Conservation (phyloP, 768 basidiomycete species). For the Austroboletus festivus region DNA sequence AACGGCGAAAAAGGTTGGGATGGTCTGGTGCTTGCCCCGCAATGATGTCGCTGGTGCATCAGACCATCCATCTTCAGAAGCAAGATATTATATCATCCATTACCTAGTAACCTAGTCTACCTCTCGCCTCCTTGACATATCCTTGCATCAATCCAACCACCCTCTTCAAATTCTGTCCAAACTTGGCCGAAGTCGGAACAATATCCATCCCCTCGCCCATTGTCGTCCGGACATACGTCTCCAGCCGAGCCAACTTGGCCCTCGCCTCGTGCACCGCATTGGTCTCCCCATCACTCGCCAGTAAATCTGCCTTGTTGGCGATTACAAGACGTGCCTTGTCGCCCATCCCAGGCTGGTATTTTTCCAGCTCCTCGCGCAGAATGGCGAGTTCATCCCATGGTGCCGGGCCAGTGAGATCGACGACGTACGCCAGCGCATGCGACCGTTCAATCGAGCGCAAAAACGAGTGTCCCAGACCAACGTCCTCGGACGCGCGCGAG, state of each 20-base stretch:
- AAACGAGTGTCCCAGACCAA: conserved; percentile 93
- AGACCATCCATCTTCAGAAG: no score
- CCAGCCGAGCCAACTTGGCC: conserved; percentile 53
- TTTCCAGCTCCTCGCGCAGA: conserved; percentile 80
- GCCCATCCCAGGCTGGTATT: conserved; percentile 77
- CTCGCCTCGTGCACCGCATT: conserved; percentile 50
- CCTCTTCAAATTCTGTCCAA: conserved; percentile 71
- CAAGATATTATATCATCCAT: no score
- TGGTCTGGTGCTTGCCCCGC: neutral
- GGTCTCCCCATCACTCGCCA: conserved; percentile 49
- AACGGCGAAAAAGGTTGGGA: neutral
- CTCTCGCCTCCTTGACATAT: conserved; percentile 57
- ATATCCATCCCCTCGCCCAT: conserved; percentile 56
- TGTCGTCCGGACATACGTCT: conserved; percentile 51
- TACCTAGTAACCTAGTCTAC: neutral
- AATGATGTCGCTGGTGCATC: no score
- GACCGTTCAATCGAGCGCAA: conserved; percentile 91
- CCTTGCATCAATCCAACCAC: conserved; percentile 65
- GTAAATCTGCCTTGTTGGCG: conserved; percentile 92
- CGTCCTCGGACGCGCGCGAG: conserved; percentile 77
- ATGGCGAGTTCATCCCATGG: conserved; percentile 78
- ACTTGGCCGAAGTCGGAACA: conserved; percentile 84
- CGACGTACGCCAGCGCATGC: conserved; percentile 85
- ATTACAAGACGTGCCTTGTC: conserved; percentile 75
- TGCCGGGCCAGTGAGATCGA: conserved; percentile 72